phyloP scores from a whole-genome alignment of 1,284 basidiomycete species.

The Marasmius sp. region DNA sequence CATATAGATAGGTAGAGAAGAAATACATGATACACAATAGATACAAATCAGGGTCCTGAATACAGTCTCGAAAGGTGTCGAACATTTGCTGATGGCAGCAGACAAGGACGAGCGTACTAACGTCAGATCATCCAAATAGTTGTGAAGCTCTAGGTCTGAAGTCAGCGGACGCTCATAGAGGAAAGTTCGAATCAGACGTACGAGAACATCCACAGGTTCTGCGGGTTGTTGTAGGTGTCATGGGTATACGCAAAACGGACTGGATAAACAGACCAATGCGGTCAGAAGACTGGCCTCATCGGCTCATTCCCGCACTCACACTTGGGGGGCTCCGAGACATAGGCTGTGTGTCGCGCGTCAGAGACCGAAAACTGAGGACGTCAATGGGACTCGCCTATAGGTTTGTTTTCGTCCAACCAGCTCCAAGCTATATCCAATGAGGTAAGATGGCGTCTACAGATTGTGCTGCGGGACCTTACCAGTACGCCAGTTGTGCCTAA shows the following conservation, averaged over 20 bases:
- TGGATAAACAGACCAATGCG: conserved; percentile 17
- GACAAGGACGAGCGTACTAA: no score
- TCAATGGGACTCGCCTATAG: conserved; percentile 36
- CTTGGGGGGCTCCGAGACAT: conserved; percentile 36
- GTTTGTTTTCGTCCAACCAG: conserved; percentile 39
- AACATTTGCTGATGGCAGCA: no score
- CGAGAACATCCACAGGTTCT: conserved; percentile 61
- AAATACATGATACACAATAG: no score
- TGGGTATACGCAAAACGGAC: conserved; percentile 61
- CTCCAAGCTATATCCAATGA: conserved; percentile 37
- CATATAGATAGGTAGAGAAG: no score
- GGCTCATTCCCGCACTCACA: conserved; percentile 23
- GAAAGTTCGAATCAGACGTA: conserved; percentile 26
- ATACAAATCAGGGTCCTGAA: no score
- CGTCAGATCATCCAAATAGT: no score
- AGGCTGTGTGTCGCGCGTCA: conserved; percentile 26
- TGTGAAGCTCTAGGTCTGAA: no score
- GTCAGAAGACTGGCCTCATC: conserved; percentile 21
- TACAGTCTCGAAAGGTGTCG: no score
- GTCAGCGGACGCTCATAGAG: no score
- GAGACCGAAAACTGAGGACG: background rate
- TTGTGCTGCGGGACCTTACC: conserved; percentile 25
- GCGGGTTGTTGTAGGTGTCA: conserved; percentile 64
- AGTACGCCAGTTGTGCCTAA: conserved; percentile 57
- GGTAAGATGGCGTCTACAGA: no score